These are phyloP conservation scores for Gymnopus androsaceus DNA, from an alignment of 1,284 basidiomycete genomes.

Conservation along the genomic window DNA sequence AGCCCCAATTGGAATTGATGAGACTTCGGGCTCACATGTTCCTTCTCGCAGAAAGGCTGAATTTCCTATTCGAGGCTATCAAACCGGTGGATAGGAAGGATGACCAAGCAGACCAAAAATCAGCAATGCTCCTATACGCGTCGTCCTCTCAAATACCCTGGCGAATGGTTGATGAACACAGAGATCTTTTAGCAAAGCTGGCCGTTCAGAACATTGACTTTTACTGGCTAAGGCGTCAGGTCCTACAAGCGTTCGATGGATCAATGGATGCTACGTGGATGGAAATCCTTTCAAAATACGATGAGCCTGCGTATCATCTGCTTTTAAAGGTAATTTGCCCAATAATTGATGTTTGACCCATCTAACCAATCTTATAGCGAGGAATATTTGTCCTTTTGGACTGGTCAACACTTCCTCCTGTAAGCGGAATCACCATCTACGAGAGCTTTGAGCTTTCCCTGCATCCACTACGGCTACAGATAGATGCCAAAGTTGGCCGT, in stretches of 20 bases:
- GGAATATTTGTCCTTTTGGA: no score
- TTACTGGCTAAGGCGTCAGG: conserved; percentile 85
- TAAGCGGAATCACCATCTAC: no score
- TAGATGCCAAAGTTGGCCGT: no score
- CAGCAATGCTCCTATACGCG: conserved; percentile 80
- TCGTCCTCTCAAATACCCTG: conserved; percentile 89
- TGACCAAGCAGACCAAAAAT: conserved; percentile 76
- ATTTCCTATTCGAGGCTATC: no score
- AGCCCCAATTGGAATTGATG: no score
- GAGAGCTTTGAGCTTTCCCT: no score
- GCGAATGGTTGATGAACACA: conserved; percentile 84
- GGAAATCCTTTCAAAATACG: conserved; percentile 83
- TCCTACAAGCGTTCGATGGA: conserved; percentile 88
- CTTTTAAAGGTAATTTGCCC: conserved; percentile 59
- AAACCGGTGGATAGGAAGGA: conserved; percentile 75
- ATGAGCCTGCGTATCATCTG: conserved; percentile 67
- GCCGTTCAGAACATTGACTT: conserved; percentile 83
- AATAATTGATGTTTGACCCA: conserved; percentile 78
- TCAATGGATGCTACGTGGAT: conserved; percentile 83
- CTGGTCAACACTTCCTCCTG: no score
- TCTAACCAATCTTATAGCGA: no score
- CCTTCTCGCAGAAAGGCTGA: no score
- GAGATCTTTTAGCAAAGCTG: conserved; percentile 83
- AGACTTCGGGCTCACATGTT: no score
- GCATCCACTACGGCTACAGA: no score